Evolutionary conservation across 2,329 filamentous ascomycete genomes (phyloP).

Genomic region (Moelleriella libera): DNA sequence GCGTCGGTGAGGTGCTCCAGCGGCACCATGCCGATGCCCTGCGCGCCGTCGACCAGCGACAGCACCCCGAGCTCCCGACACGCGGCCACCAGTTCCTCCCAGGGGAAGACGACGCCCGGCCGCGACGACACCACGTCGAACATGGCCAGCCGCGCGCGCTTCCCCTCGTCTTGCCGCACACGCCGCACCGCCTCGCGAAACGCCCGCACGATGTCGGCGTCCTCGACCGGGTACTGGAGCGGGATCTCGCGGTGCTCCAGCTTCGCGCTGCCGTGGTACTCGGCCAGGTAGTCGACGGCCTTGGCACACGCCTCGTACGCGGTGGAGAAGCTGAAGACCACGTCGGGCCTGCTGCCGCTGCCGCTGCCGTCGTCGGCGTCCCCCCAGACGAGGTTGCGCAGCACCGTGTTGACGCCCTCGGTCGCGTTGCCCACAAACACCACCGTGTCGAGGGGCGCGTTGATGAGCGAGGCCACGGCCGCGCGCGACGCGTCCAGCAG

Average conservation of each 20-base stretch:
- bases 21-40: conserved; percentile 66
- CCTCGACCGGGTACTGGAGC: conserved; percentile 54
- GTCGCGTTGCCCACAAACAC: conserved; percentile 79
- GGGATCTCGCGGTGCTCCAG: conserved; percentile 38
- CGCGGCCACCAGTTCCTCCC: conserved; percentile 46
- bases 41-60: conserved; percentile 71
- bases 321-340: conserved; percentile 65
- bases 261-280: conserved; percentile 35
- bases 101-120: conserved; percentile 70
- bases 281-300: conserved; percentile 55
- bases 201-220: conserved; percentile 46
- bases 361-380: conserved; percentile 38
- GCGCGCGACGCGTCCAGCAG: conserved; percentile 53
- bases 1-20: conserved; percentile 47
- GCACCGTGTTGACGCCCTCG: conserved; percentile 60
- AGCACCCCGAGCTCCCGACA: conserved; percentile 56
- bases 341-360: conserved; percentile 30
- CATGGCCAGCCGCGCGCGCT: conserved; percentile 47
- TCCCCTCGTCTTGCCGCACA: conserved; percentile 35
- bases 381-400: conserved; percentile 59
- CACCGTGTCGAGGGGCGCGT: conserved; percentile 48
- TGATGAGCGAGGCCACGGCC: conserved; percentile 53
- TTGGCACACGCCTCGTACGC: conserved; percentile 70
- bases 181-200: conserved; percentile 46
- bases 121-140: conserved; percentile 72